These are phyloP conservation scores for Kwoniella pini DNA, from an alignment of 768 basidiomycete species.

Conservation along the genomic window DNA sequence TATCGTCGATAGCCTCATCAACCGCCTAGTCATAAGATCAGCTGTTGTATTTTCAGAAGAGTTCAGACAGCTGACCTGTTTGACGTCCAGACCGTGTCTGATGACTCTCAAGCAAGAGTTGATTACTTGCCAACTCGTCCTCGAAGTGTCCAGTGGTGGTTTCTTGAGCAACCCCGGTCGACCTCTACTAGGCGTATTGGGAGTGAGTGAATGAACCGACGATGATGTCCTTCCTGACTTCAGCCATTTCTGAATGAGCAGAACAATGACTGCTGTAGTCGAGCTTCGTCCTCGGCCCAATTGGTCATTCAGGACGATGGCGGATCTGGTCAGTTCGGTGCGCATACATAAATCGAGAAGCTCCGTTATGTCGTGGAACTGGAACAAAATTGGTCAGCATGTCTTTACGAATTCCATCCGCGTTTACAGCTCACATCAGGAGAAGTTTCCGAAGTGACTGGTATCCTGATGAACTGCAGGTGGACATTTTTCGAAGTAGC, in stretches of 20 bases:
- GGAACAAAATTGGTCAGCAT: conserved; percentile 7
- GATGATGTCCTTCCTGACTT: conserved; percentile 18
- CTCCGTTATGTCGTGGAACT: conserved; percentile 52
- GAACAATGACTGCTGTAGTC: conserved; percentile 79
- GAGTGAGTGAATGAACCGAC: conserved; percentile 4
- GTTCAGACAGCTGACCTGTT: conserved; percentile 57
- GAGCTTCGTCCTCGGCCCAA: conserved; percentile 87
- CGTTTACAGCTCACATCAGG: conserved; percentile 54
- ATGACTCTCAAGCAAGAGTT: conserved; percentile 82
- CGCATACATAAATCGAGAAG: conserved; percentile 75
- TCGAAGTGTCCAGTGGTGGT: background rate
- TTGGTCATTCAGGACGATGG: conserved; percentile 91
- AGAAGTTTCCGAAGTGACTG: conserved; percentile 81
- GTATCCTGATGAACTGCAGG: conserved; percentile 78
- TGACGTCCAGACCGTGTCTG: conserved; percentile 80
- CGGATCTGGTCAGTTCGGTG: conserved; percentile 65
- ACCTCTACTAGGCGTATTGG: conserved; percentile 19
- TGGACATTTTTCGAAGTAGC: conserved; percentile 58
- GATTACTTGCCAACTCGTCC: conserved; percentile 60
- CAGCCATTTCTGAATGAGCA: conserved; percentile 83
- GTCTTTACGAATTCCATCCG: background rate
- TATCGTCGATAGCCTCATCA: conserved; percentile 71
- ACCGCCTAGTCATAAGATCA: too few species aligned
- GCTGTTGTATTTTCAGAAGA: too few species aligned
- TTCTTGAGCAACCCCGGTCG: conserved; percentile 14